Percentiles rank a stretch among this genome's conserved stretches.
phyloP scores from a whole-genome alignment of 805 yeast genomes.

The Ascoidea asiatica region DNA sequence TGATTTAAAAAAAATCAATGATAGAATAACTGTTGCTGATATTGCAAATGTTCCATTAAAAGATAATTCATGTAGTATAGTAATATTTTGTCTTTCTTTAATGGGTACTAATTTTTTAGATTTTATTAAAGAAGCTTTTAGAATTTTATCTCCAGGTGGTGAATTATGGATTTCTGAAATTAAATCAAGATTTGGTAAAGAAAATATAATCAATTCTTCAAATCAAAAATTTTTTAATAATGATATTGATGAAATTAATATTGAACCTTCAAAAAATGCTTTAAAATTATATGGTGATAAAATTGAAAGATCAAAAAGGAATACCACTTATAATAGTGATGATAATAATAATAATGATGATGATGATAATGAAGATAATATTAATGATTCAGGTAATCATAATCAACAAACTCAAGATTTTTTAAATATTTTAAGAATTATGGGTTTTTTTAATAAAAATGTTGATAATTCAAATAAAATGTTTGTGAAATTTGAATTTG shows the following conservation, averaged over 20 bases:
- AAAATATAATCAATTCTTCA: too few relatives aligned
- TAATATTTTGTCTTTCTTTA: constrained; percentile 84
- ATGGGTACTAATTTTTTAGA: constrained; percentile 97
- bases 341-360: too few relatives aligned
- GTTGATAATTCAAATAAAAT: constrained; percentile 83
- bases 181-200: constrained; percentile 84
- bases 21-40: constrained; percentile 92
- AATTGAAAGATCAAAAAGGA: background rate
- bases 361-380: too few relatives aligned
- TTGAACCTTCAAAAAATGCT: background rate
- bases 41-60: constrained; percentile 78
- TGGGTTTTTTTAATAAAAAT: constrained; percentile 78
- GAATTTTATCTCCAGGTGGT: constrained; percentile 81
- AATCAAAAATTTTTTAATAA: constrained; percentile 9
- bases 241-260: background rate
- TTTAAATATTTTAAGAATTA: constrained; percentile 56
- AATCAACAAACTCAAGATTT: constrained; percentile 53
- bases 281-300: background rate
- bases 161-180: constrained; percentile 97
- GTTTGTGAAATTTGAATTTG: constrained; percentile 92
- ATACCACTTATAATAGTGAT: too few relatives aligned
- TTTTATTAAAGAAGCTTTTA: constrained; percentile 78
- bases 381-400: background rate
- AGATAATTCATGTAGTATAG: constrained; percentile 71
- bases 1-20: constrained; percentile 82